Evolutionary conservation across 2,329 filamentous ascomycete genomes (phyloP).

Genomic region (Endothia cerciana): DNA sequence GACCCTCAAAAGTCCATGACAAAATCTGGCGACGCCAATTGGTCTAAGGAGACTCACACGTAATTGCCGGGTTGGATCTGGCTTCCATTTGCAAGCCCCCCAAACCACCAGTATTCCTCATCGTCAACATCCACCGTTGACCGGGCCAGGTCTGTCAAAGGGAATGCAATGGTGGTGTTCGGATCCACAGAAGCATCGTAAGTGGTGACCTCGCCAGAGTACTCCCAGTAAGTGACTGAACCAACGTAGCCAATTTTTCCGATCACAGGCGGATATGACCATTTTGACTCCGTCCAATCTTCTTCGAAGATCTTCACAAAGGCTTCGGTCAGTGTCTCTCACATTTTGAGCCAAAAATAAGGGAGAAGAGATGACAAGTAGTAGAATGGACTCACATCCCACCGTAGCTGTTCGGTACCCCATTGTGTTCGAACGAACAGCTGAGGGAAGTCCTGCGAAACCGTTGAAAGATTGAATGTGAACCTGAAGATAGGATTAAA

Average conservation of each 20-base stretch:
- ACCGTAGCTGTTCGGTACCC: constrained; percentile 35
- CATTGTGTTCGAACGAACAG: constrained; percentile 30
- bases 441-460: constrained; percentile 35
- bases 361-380: not conserved
- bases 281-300: constrained; percentile 34
- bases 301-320: constrained; percentile 33
- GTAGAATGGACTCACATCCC: constrained; percentile 32
- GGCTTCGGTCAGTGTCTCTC: not conserved
- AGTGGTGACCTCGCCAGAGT: constrained; percentile 14
- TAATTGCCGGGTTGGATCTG: constrained; percentile 18
- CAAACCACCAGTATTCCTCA: constrained; percentile 24
- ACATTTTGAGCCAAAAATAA: not conserved
- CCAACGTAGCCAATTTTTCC: constrained; percentile 34
- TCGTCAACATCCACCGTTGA: constrained; percentile 12
- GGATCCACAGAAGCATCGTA: constrained; percentile 18
- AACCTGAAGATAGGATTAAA: constrained; percentile 24
- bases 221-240: constrained; percentile 20
- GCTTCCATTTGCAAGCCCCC: constrained; percentile 18
- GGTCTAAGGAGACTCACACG: not conserved
- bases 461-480: constrained; percentile 34
- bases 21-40: not conserved
- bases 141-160: constrained; percentile 15
- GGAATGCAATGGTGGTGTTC: constrained; percentile 18
- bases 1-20: not conserved
- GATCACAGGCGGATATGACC: constrained; percentile 37